A percentile compares a stretch with the other conserved stretches of the same genome.
phyloP scores from a whole-genome alignment of 192 early-diverging fungal genomes.

The Phycomyces nitens region DNA sequence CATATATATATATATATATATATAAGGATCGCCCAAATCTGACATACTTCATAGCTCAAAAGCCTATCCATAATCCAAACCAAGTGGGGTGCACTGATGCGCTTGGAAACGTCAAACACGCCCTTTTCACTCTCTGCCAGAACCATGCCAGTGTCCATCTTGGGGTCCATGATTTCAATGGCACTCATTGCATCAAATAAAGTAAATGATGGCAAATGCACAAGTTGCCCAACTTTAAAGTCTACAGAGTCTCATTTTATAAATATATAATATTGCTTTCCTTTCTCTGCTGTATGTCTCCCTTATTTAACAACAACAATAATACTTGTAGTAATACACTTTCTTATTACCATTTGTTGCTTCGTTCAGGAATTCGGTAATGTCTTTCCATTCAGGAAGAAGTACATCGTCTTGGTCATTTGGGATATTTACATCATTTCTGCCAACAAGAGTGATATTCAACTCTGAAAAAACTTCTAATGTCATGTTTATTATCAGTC shows the following conservation, averaged over 20 bases:
- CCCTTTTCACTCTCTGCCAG: slow-evolving; percentile 37
- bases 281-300: no score
- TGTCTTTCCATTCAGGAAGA: slow-evolving; percentile 43
- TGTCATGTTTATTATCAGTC: background rate
- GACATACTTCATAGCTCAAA: slow-evolving; percentile 46
- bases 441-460: slow-evolving; percentile 8
- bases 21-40: background rate
- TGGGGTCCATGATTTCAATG: slow-evolving; percentile 63
- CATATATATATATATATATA: background rate
- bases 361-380: slow-evolving; percentile 38
- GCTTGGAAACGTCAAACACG: slow-evolving; percentile 35
- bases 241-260: slow-evolving; percentile 31
- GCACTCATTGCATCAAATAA: slow-evolving; percentile 64
- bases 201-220: slow-evolving; percentile 52
- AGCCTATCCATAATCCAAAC: slow-evolving; percentile 54
- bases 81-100: slow-evolving; percentile 33
- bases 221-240: slow-evolving; percentile 51
- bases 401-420: slow-evolving; percentile 17
- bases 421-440: slow-evolving; percentile 11
- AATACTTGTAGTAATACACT: no score
- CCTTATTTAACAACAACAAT: background rate
- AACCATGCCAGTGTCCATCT: slow-evolving; percentile 62
- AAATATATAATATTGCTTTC: background rate
- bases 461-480: slow-evolving; percentile 23
- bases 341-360: slow-evolving; percentile 49